phyloP scores from a whole-genome alignment of 2,329 filamentous ascomycete species.

The Blastomyces emzantsi region DNA sequence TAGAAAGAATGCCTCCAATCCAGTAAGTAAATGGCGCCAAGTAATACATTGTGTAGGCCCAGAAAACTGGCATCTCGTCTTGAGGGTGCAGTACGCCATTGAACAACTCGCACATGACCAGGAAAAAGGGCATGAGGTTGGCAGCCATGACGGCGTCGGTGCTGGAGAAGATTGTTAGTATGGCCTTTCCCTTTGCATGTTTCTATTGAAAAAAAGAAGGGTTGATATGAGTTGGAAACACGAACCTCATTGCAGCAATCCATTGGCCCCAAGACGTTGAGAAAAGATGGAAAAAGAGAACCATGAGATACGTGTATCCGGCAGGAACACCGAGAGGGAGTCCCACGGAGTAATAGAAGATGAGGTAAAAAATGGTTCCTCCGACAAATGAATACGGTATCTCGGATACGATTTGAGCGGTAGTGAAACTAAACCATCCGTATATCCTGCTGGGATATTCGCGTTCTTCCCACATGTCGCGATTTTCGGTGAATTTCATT shows the following conservation, averaged over 20 bases:
- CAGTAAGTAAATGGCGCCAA: slow-evolving; percentile 79
- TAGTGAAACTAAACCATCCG: slow-evolving; percentile 60
- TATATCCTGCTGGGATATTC: slow-evolving; percentile 63
- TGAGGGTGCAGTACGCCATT: slow-evolving; percentile 77
- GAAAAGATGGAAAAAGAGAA: slow-evolving; percentile 63
- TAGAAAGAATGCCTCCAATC: slow-evolving; percentile 69
- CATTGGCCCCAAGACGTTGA: slow-evolving; percentile 64
- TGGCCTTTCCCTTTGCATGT: not conserved
- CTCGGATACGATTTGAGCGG: slow-evolving; percentile 58
- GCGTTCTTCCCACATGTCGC: slow-evolving; percentile 57
- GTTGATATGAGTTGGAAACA: slow-evolving; percentile 23
- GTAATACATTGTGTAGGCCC: slow-evolving; percentile 71
- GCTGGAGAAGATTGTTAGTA: slow-evolving; percentile 15
- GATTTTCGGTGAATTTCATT: slow-evolving; percentile 61
- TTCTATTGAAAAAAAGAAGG: not conserved
- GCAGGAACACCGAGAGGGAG: slow-evolving; percentile 54
- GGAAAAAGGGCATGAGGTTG: slow-evolving; percentile 71
- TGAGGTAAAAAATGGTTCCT: slow-evolving; percentile 54
- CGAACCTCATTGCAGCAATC: slow-evolving; percentile 62
- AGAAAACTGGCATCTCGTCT: slow-evolving; percentile 67
- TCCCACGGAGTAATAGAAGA: slow-evolving; percentile 66
- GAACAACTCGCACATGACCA: slow-evolving; percentile 76
- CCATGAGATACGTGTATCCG: slow-evolving; percentile 66
- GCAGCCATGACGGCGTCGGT: slow-evolving; percentile 60
- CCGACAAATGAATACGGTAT: slow-evolving; percentile 57